phyloP scores from a whole-genome alignment of 495 filamentous ascomycete species.

The Glonium stellatum region DNA sequence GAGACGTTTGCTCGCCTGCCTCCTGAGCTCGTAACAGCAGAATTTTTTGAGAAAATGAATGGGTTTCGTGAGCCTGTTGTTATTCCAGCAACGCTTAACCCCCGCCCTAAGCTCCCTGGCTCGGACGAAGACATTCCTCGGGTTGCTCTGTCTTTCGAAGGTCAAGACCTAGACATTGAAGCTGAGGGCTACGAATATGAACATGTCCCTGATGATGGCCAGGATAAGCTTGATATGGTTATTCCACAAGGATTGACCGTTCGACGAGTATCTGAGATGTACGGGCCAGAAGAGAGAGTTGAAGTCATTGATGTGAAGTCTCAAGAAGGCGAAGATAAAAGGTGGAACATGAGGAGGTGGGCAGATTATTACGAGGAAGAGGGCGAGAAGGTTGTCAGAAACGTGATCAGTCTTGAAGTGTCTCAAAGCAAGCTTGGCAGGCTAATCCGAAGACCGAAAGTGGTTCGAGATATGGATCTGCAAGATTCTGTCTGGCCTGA shows the following conservation, averaged over 20 bases:
- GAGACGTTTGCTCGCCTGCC: conserved; percentile 62
- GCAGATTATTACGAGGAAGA: conserved; percentile 67
- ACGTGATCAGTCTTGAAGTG: conserved; percentile 72
- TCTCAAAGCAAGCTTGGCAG: conserved; percentile 60
- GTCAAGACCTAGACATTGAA: neutral
- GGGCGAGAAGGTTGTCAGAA: conserved; percentile 58
- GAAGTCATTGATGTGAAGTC: conserved; percentile 74
- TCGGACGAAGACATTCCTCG: neutral
- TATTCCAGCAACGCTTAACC: conserved; percentile 61
- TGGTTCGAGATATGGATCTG: conserved; percentile 65
- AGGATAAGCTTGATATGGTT: conserved; percentile 68
- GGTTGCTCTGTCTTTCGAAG: neutral
- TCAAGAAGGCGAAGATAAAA: conserved; percentile 60
- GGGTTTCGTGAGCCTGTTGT: conserved; percentile 68
- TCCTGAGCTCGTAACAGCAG: conserved; percentile 59
- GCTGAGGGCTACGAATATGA: conserved; percentile 38
- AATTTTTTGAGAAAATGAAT: conserved; percentile 58
- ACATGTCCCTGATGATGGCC: conserved; percentile 50
- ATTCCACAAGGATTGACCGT: conserved; percentile 64
- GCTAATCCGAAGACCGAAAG: conserved; percentile 60
- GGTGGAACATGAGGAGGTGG: conserved; percentile 67
- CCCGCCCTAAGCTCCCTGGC: conserved; percentile 36
- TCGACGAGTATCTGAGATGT: conserved; percentile 57
- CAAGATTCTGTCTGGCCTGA: conserved; percentile 67
- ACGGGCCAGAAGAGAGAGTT: conserved; percentile 57